These are phyloP conservation scores for Fusarium lyarnte DNA, from an alignment of 2,329 filamentous ascomycete genomes.

Conservation along the genomic window DNA sequence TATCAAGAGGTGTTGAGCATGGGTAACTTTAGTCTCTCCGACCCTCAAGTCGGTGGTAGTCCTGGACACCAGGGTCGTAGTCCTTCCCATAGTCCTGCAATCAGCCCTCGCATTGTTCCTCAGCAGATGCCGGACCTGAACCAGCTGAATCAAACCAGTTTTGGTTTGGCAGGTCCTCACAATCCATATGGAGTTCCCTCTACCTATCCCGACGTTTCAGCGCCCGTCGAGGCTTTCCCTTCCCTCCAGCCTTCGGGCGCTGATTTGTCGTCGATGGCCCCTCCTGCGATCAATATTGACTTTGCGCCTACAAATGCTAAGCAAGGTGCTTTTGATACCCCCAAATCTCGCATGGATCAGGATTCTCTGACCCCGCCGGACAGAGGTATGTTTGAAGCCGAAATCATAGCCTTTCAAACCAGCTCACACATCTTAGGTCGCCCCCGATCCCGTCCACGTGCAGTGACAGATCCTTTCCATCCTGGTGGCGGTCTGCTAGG, in stretches of 20 bases:
- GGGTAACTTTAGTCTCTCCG: constrained; percentile 81
- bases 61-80: constrained; percentile 77
- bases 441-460: constrained; percentile 60
- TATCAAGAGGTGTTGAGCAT: constrained; percentile 84
- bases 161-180: constrained; percentile 55
- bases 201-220: constrained; percentile 52
- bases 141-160: constrained; percentile 58
- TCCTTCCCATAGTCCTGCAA: constrained; percentile 78
- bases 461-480: constrained; percentile 69
- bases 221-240: constrained; percentile 61
- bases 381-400: constrained; percentile 59
- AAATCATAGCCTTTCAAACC: not conserved
- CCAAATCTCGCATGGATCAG: constrained; percentile 72
- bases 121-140: constrained; percentile 65
- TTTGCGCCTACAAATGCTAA: constrained; percentile 78
- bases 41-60: constrained; percentile 71
- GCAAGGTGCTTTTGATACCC: constrained; percentile 53
- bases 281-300: constrained; percentile 95
- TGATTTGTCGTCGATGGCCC: constrained; percentile 78
- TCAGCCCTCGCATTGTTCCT: constrained; percentile 69
- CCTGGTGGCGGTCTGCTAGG: constrained; percentile 54
- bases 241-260: constrained; percentile 58
- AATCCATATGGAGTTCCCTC: constrained; percentile 50
- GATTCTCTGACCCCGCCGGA: constrained; percentile 88
- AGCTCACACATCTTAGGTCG: constrained; percentile 52